phyloP scores from a whole-genome alignment of 352 stramenopile genomes.

The Phytophthora pseudosyringae region DNA sequence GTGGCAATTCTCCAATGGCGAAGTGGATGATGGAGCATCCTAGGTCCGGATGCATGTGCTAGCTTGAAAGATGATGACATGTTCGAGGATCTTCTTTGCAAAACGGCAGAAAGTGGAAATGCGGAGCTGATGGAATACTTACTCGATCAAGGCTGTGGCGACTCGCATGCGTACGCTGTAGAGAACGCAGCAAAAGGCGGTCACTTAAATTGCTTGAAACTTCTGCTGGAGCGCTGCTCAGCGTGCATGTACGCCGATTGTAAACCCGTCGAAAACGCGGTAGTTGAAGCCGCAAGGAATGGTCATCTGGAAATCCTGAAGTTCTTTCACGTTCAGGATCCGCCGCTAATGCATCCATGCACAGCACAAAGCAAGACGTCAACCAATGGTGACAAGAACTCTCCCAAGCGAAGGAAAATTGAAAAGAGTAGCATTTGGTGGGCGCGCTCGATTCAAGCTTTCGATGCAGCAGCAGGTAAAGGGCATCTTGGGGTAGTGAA shows the following conservation, averaged over 20 bases:
- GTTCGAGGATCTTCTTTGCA: background rate
- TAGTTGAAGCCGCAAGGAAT: conserved; percentile 2
- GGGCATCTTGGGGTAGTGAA: background rate
- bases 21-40: conserved; percentile 2
- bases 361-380: too few species aligned
- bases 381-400: too few species aligned
- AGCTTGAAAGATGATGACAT: background rate
- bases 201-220: background rate
- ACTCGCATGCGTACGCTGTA: background rate
- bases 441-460: background rate
- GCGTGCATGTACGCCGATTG: background rate
- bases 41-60: background rate
- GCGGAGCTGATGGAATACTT: background rate
- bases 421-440: background rate
- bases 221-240: background rate
- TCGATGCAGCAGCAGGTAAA: background rate
- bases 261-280: background rate
- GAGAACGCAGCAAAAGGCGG: background rate
- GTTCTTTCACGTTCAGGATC: background rate
- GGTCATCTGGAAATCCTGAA: background rate
- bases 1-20: conserved; percentile 1
- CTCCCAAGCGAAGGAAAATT: background rate
- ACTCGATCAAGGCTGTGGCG: background rate
- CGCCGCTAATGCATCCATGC: conserved; percentile 1
- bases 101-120: background rate